These are phyloP conservation scores for Fomitiporia mediterranea DNA, from an alignment of 1,284 basidiomycete genomes.

Conservation along the genomic window DNA sequence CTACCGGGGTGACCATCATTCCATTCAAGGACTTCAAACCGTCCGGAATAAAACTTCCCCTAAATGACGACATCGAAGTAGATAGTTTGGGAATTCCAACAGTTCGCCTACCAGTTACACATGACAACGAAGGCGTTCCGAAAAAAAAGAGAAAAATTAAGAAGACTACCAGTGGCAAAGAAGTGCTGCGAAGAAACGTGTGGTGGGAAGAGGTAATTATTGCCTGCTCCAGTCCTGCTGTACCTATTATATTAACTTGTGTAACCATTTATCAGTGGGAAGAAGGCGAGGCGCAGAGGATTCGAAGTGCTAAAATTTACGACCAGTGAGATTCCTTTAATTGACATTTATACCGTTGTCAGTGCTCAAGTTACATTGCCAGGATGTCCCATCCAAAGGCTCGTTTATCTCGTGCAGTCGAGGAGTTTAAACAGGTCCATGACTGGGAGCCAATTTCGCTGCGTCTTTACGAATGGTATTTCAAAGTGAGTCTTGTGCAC, in stretches of 20 bases:
- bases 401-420: conserved; percentile 49
- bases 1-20: conserved; percentile 48
- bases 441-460: conserved; percentile 43
- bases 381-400: conserved; percentile 44
- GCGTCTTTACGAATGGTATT: conserved; percentile 51
- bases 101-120: conserved; percentile 47
- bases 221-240: too few relatives aligned
- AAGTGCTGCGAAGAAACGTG: conserved; percentile 29
- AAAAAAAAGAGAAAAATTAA: conserved; percentile 38
- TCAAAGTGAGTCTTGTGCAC: conserved; percentile 41
- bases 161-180: conserved; percentile 24
- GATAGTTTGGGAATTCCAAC: conserved; percentile 67
- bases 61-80: conserved; percentile 42
- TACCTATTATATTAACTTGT: neutral
- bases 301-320: conserved; percentile 30
- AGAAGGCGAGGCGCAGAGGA: conserved; percentile 40
- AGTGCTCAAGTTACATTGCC: neutral
- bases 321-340: conserved; percentile 39
- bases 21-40: conserved; percentile 58
- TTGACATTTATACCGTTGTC: neutral
- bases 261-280: conserved; percentile 44
- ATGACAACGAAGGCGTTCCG: conserved; percentile 41
- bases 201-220: conserved; percentile 51
- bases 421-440: conserved; percentile 51
- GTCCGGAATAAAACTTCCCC: conserved; percentile 47